Base-by-base conservation (phyloP, 2,329 filamentous ascomycete species). In the Penicillium sp. region DNA sequence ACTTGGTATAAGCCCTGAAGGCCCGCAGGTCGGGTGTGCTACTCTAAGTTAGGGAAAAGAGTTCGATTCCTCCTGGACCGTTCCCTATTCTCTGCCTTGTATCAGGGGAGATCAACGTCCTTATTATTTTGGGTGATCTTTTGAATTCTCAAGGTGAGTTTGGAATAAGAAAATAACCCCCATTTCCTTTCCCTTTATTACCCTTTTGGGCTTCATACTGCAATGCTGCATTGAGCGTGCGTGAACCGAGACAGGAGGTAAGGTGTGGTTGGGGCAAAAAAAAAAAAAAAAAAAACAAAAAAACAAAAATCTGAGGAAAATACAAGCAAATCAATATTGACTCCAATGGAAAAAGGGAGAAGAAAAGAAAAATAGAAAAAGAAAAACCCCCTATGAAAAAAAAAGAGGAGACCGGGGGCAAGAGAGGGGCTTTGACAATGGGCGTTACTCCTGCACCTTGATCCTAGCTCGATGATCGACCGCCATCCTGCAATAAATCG, bases 401-500 rank as follows among this genome's bases (percentile, higher is more conserved):
- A 49, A 49, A 37, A 27, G 48, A 42, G 33, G 48, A 50, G 33
- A 50, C 13, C 22, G 27, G 42, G 55, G 49, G 50, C 31, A 42
- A 51, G 46, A 51, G 54, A 49, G 54, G 62, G 61, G 59, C 61
- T 61, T 66, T 62, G 59, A 64, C 57, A 60, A 58, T 58, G 49
- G 52, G 33, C 48, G 50, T 61, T 55, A 56, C 66, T 65, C 58
- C 64, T 65, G 61, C 64, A 65, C 60, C 64, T 63, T 60, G 60
- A 68, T 67, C 65, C 63, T 70, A 68, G 68, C 65, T 68, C 68
- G 59, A 70, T 69, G 71, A 73, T 73, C 71, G 68, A 66, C 69
- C 68, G 63, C 67, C 66, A 68, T 71, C 67, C 68, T 72, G 70
- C 70, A 72, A 73, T 72, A 69, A 70, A 61, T 70, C 64, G 65